phyloP scores from a whole-genome alignment of 2,329 filamentous ascomycete genomes.

The Periconia sp. region DNA sequence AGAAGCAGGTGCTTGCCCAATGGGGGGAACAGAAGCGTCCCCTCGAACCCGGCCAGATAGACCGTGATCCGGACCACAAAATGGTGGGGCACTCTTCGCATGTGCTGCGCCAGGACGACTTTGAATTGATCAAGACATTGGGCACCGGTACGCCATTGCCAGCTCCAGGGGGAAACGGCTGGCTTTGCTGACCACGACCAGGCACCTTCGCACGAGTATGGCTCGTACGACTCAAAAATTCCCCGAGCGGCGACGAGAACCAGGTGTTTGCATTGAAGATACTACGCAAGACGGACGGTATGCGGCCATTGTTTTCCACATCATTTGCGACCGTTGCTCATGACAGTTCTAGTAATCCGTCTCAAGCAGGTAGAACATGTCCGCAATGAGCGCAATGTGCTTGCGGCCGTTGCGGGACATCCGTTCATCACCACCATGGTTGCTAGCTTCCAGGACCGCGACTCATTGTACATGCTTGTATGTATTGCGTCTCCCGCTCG shows the following conservation, averaged over 20 bases:
- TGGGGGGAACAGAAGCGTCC: slow-evolving; percentile 55
- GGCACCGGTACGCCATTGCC: slow-evolving; percentile 66
- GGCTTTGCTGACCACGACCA: slow-evolving; percentile 43
- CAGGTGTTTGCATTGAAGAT: slow-evolving; percentile 85
- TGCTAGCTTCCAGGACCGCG: slow-evolving; percentile 78
- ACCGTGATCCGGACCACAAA: slow-evolving; percentile 51
- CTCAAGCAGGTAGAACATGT: slow-evolving; percentile 89
- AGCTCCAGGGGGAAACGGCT: no score
- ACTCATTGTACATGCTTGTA: slow-evolving; percentile 79
- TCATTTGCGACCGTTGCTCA: slow-evolving; percentile 7
- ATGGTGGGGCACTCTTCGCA: slow-evolving; percentile 55
- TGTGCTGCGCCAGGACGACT: slow-evolving; percentile 63
- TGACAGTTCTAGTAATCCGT: slow-evolving; percentile 66
- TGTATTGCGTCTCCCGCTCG: slow-evolving; percentile 19
- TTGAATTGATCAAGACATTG: slow-evolving; percentile 75
- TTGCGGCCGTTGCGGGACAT: slow-evolving; percentile 77
- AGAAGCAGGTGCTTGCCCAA: slow-evolving; percentile 53
- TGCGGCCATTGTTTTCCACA: slow-evolving; percentile 15
- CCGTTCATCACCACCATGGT: slow-evolving; percentile 83
- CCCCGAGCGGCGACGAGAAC: slow-evolving; percentile 59
- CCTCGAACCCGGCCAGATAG: slow-evolving; percentile 51
- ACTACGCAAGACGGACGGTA: slow-evolving; percentile 65
- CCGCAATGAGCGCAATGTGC: slow-evolving; percentile 79
- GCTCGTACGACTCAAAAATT: slow-evolving; percentile 70
- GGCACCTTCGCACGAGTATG: slow-evolving; percentile 84